Evolutionary conservation across 306 rosid species (phyloP), one percentile per base, ranked within the genome.

Genomic region (Vigna hirtella): DNA sequence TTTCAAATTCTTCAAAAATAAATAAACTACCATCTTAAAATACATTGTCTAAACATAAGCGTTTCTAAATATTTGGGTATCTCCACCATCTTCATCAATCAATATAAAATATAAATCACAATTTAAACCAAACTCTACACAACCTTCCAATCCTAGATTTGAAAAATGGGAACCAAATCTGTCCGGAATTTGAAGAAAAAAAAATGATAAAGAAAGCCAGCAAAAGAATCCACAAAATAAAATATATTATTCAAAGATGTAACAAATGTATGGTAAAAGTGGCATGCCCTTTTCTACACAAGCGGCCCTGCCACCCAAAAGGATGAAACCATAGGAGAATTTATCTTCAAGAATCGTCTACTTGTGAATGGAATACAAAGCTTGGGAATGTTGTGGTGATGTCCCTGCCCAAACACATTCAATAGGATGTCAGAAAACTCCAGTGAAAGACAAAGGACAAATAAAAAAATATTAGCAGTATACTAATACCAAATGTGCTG

Each of bases 361-460:
- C 98, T 86, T 91, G 98, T 16, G 98, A 93, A 86, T 93, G 94
- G 84, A 93, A 91, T 49, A 93, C 98, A 80, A 93, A 93, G 90
- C 97, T 93, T 2, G 98, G 98, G 78, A 93, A 93, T 69, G 98
- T 91, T 52, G 98, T 93, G 74, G 98, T 93, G 86, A 93, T 93
- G 90, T 93, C 98, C 85, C 97, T 93, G 98, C 50, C 34, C 86
- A 84, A 8, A 66, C 70, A 73, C 73, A 56, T 38, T 32, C 8
- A 82, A 22, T 82, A 72, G 11, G 1, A 61, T 63, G 26, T 77
- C 32, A 84, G 58, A 72, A 71, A 58, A 63, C 6, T 3, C 63
- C 48, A 42, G 47, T 2, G 47, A 26, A 9, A 74, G 11, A 38
- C 49, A 18, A 9, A 5, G 1, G 7, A 9, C 3, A 65, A 9